Conservation (phyloP, 1,284 basidiomycete genomes). For the Ceratobasidium papillatum region DNA sequence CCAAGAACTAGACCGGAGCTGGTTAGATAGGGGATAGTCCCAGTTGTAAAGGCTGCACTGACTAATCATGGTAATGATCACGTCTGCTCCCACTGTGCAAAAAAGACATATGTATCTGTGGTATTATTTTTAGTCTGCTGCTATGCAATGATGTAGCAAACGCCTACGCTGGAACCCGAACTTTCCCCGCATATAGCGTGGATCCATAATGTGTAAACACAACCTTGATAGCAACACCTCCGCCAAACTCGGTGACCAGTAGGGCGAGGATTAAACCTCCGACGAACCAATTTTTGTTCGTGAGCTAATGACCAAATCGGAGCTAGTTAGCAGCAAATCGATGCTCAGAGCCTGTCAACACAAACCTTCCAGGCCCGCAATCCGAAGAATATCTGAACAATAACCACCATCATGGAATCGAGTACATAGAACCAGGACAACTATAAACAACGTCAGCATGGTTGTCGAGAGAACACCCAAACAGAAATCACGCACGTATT, state of each 20-base stretch:
- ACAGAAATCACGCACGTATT: conserved; percentile 31
- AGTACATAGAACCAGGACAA: conserved; percentile 36
- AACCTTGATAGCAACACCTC: conserved; percentile 30
- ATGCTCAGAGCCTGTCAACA: neutral
- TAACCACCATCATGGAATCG: conserved; percentile 36
- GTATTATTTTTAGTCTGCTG: neutral
- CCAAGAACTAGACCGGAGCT: neutral
- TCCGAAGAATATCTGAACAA: conserved; percentile 37
- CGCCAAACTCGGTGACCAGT: conserved; percentile 18
- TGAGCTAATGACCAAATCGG: neutral
- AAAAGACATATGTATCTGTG: conserved; percentile 37
- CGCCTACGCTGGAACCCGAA: conserved; percentile 34
- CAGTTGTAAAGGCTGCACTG: neutral
- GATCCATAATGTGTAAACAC: conserved; percentile 34
- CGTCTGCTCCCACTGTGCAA: conserved; percentile 29
- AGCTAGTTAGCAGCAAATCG: neutral
- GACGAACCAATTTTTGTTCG: conserved; percentile 14
- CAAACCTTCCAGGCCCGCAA: conserved; percentile 31
- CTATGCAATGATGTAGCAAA: neutral
- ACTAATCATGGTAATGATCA: conserved; percentile 32
- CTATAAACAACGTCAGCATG: neutral
- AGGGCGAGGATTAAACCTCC: neutral
- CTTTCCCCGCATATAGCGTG: conserved; percentile 21
- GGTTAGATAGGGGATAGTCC: neutral
- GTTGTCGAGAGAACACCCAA: neutral